These are phyloP conservation scores for Penicillium soppii DNA, from an alignment of 495 filamentous ascomycete genomes.

Conservation along the genomic window DNA sequence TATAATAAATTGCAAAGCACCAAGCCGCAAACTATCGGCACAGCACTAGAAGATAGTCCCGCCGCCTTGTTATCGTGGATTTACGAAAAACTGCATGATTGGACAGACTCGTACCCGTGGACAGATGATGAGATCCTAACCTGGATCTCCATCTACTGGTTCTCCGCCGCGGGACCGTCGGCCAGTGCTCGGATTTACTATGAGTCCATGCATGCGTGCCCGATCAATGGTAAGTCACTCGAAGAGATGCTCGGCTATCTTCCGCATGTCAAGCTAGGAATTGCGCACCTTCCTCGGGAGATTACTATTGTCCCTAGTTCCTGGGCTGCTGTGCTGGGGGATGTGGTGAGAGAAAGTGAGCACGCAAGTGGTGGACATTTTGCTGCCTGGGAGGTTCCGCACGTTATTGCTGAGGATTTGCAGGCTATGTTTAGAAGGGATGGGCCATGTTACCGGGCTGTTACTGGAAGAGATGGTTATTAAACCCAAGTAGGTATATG, in stretches of 20 bases:
- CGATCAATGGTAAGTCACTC: conserved; percentile 9
- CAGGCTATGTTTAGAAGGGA: conserved; percentile 53
- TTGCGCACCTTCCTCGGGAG: conserved; percentile 54
- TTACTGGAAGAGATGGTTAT: conserved; percentile 32
- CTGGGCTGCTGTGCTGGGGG: conserved; percentile 53
- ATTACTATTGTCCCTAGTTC: conserved; percentile 45
- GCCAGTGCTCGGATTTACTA: conserved; percentile 62
- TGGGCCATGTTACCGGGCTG: conserved; percentile 33
- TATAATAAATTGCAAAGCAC: conserved; percentile 58
- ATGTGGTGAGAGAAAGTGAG: conserved; percentile 53
- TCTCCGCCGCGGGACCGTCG: conserved; percentile 55
- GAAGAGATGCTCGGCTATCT: conserved; percentile 12
- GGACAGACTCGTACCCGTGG: conserved; percentile 67
- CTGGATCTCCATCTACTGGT: conserved; percentile 64
- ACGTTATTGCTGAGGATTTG: conserved; percentile 55
- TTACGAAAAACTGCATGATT: conserved; percentile 67
- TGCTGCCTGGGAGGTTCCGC: conserved; percentile 57
- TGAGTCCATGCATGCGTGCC: conserved; percentile 39
- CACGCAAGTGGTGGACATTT: conserved; percentile 63
- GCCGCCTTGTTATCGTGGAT: conserved; percentile 65
- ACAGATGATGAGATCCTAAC: conserved; percentile 66
- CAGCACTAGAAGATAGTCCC: conserved; percentile 57
- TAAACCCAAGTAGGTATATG: not conserved
- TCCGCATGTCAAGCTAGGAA: conserved; percentile 51
- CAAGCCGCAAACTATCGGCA: conserved; percentile 63